Evolutionary conservation across 345 rosid genomes (phyloP).

Genomic region (Isatis tinctoria): DNA sequence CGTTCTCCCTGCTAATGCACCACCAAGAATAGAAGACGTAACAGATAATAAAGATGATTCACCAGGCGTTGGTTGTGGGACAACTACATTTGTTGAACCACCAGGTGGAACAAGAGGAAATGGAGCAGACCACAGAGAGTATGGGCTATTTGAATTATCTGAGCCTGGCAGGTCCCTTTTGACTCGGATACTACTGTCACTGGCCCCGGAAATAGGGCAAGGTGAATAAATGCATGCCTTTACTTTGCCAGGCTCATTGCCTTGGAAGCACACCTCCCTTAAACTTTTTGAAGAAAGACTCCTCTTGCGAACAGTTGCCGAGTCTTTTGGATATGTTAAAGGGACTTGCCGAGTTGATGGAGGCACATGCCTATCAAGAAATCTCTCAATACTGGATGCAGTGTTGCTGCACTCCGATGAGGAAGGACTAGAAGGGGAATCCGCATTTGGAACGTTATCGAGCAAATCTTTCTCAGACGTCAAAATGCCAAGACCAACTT

Average conservation of each 20-base stretch:
- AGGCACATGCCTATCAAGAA: slow-evolving; percentile 33
- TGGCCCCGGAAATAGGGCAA: slow-evolving; percentile 39
- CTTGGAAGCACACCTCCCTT: slow-evolving; percentile 39
- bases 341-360: slow-evolving; percentile 39
- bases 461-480: slow-evolving; percentile 42
- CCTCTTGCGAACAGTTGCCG: slow-evolving; percentile 30
- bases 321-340: slow-evolving; percentile 32
- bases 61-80: slow-evolving; percentile 59
- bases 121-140: slow-evolving; percentile 64
- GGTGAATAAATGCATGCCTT: slow-evolving; percentile 78
- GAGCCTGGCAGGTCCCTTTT: slow-evolving; percentile 44
- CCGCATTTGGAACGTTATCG: slow-evolving; percentile 31
- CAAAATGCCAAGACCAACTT: slow-evolving; percentile 66
- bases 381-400: slow-evolving; percentile 30
- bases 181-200: slow-evolving; percentile 57
- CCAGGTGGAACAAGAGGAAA: slow-evolving; percentile 78
- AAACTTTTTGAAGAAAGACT: slow-evolving; percentile 34
- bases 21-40: slow-evolving; percentile 59
- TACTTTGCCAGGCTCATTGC: slow-evolving; percentile 47
- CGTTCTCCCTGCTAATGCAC: slow-evolving; percentile 68
- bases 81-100: slow-evolving; percentile 74
- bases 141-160: slow-evolving; percentile 36
- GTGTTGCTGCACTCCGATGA: slow-evolving; percentile 37
- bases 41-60: slow-evolving; percentile 76
- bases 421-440: slow-evolving; percentile 34